Conservation (phyloP, 495 filamentous ascomycete species). For the Hypoxylon cercidicola region DNA sequence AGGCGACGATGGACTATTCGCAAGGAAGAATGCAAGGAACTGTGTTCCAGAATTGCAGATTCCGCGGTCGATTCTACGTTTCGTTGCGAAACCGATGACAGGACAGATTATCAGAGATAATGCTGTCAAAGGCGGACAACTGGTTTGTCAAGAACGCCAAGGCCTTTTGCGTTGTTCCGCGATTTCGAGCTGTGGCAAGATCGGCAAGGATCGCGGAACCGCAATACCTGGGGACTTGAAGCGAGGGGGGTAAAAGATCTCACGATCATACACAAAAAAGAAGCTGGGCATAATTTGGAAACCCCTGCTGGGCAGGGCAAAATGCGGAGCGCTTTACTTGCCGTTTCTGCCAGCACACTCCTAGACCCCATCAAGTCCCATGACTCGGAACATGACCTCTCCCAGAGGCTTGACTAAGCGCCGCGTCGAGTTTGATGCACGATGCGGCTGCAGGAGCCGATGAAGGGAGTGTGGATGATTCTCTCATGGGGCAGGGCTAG, state of each 20-base stretch:
- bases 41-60: conserved; percentile 40
- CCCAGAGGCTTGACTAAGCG: conserved; percentile 39
- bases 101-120: conserved; percentile 51
- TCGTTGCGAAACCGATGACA: conserved; percentile 46
- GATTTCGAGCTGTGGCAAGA: conserved; percentile 45
- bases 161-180: conserved; percentile 42
- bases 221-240: conserved; percentile 40
- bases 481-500: conserved; percentile 25
- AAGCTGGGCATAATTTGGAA: conserved; percentile 44
- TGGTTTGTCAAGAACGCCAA: conserved; percentile 56
- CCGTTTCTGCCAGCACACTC: conserved; percentile 36
- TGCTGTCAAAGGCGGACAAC: conserved; percentile 53
- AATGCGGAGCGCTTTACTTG: conserved; percentile 46
- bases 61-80: conserved; percentile 44
- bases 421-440: conserved; percentile 40
- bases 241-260: conserved; percentile 44
- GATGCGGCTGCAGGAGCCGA: conserved; percentile 23
- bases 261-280: conserved; percentile 40
- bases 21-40: conserved; percentile 42
- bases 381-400: conserved; percentile 22
- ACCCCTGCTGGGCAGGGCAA: conserved; percentile 41
- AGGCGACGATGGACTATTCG: conserved; percentile 43
- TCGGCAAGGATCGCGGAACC: conserved; percentile 36
- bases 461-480: conserved; percentile 28
- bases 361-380: conserved; percentile 24